Base-by-base conservation (phyloP, 1,284 basidiomycete species). In the Ceraceosorus guamensis region DNA sequence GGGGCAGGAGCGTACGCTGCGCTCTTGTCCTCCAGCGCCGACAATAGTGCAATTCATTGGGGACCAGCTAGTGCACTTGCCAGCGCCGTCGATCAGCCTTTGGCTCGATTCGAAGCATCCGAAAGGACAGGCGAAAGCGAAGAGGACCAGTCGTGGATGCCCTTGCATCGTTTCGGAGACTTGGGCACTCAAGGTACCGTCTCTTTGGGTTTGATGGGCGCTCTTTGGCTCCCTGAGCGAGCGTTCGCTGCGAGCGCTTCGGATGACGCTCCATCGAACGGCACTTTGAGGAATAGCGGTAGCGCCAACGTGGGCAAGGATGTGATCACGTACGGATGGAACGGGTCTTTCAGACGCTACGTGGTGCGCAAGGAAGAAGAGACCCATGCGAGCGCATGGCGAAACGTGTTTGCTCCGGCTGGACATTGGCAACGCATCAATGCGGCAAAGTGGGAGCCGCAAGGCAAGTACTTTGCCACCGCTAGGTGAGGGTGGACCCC, bases 41-140 rank as follows among this genome's bases (percentile, higher is more conserved):
- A 75, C 51, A 72, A 73, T 53, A 70, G 67, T 52, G 60, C 70
- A 43, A 75, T 75, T 57, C 53, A 72, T 14, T 75, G 73, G 73
- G 62, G 68, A 8, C 73, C 73, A 6, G 59, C 62, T 4, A 13
- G 34, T 13, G n/a, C 53, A 13, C 7, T 37, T 4, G 1, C 39
- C 35, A 14, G 10, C 46, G 31, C 33, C 50, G 46, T 41, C 49
- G n/a, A n/a, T n/a, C n/a, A n/a, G 62, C 51, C 56, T 45, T 24
- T 52, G 60, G 84, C 54, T 39, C 45, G 30, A 4, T 53, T 53
- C 32, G 30, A 14, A 30, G 54, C 34, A n/a, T n/a, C 79, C 48
- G 53, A 32, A 30, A 24, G 34, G n/a, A 13, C 8, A 24, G 48
- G 30, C 43, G 41, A 14, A 13, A 43, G 8, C 66, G 53, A 47